Conservation (phyloP, 2,329 filamentous ascomycete species). For the Trichophyton mentagrophytes region DNA sequence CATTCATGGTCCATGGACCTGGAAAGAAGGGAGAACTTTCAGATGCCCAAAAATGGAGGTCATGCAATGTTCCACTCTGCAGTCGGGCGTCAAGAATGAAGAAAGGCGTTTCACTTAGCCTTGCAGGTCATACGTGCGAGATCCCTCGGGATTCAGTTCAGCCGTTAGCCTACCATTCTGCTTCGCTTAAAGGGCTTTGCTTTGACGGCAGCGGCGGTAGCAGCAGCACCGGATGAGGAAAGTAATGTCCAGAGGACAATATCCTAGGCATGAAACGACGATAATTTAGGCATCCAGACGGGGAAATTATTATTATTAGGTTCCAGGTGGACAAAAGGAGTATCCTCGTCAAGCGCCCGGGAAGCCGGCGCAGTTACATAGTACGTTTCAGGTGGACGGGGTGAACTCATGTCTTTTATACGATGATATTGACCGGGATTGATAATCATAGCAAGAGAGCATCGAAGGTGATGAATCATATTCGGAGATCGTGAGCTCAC, state of each 20-base stretch:
- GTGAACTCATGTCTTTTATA: not conserved
- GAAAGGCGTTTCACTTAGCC: slow-evolving; percentile 1
- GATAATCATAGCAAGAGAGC: not conserved
- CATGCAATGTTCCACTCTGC: not conserved
- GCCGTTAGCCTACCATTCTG: not conserved
- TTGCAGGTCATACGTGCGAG: not conserved
- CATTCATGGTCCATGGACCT: not conserved
- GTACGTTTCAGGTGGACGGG: not conserved
- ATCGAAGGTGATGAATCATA: not conserved
- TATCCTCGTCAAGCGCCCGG: not conserved
- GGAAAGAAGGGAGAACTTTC: not conserved
- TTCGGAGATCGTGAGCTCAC: not conserved
- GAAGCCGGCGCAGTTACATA: not conserved
- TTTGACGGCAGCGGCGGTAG: not conserved
- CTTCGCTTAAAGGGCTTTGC: not conserved
- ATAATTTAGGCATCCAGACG: not conserved
- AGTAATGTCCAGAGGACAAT: not conserved
- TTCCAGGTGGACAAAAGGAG: not conserved
- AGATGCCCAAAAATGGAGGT: not conserved
- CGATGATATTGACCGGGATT: not conserved
- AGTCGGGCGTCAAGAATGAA: not conserved
- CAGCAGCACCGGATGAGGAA: not conserved
- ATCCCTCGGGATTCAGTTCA: not conserved
- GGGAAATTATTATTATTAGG: not conserved
- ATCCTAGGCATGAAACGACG: not conserved